Conservation (phyloP, 495 filamentous ascomycete genomes). For the Xylaria venustula region DNA sequence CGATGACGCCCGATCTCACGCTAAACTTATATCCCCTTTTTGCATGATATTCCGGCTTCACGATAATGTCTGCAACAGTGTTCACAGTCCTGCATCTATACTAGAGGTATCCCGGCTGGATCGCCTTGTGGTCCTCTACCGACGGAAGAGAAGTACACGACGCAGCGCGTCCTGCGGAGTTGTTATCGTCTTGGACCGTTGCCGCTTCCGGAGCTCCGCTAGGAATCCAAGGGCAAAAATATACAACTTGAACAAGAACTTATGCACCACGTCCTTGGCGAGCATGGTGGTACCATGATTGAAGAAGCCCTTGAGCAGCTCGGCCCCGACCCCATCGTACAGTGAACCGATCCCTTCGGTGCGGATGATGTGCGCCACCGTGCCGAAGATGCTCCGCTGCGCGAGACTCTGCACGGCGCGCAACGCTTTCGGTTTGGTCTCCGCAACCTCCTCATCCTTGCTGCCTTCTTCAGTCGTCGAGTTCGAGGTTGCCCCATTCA, state of each 20-base stretch:
- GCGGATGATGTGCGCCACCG: slow-evolving; percentile 60
- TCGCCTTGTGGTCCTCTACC: background rate
- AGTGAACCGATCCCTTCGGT: slow-evolving; percentile 67
- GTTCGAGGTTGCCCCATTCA: background rate
- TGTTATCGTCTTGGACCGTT: background rate
- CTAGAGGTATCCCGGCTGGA: background rate
- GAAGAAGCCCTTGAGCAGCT: slow-evolving; percentile 83
- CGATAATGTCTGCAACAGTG: too few relatives aligned
- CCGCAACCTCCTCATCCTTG: slow-evolving; percentile 15
- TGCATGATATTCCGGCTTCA: too few relatives aligned
- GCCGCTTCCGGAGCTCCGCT: slow-evolving; percentile 18
- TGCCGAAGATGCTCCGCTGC: slow-evolving; percentile 58
- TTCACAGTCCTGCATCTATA: too few relatives aligned
- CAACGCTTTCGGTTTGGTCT: slow-evolving; percentile 5
- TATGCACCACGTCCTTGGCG: slow-evolving; percentile 78
- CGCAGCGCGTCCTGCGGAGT: background rate
- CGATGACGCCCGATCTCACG: background rate
- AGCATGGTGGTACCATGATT: slow-evolving; percentile 89
- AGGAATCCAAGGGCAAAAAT: slow-evolving; percentile 44
- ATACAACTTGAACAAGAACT: slow-evolving; percentile 69
- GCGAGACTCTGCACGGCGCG: slow-evolving; percentile 21
- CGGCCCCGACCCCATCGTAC: slow-evolving; percentile 74
- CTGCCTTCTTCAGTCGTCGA: slow-evolving; percentile 12
- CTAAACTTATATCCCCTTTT: background rate
- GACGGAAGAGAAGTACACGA: slow-evolving; percentile 11